Evolutionary conservation across 768 basidiomycete species (phyloP).

Genomic region (Pleurotus sapidus): DNA sequence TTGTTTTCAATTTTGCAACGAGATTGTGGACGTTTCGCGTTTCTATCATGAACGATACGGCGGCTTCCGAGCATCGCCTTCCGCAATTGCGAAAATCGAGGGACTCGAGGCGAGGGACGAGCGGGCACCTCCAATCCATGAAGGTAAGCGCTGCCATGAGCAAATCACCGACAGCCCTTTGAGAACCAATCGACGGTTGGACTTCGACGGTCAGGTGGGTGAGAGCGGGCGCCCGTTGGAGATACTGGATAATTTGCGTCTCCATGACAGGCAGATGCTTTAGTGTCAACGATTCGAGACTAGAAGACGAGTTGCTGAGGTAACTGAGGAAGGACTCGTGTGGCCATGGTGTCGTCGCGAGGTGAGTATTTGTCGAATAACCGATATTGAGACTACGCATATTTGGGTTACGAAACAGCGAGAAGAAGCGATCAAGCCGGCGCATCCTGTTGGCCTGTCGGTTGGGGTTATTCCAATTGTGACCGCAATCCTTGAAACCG

Average conservation of each 20-base stretch:
- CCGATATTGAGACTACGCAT: background rate
- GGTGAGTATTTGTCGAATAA: background rate
- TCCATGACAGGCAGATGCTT: background rate
- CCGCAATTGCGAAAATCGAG: slow-evolving; percentile 7
- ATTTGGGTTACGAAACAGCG: background rate
- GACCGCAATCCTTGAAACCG: background rate
- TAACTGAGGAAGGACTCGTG: slow-evolving; percentile 2
- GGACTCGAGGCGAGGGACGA: slow-evolving; percentile 3
- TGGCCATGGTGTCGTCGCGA: background rate
- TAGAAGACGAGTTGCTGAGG: background rate
- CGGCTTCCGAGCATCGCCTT: slow-evolving; percentile 4
- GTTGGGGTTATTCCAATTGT: background rate
- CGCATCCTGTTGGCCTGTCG: background rate
- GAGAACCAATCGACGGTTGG: background rate
- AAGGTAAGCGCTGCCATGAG: slow-evolving; percentile 2
- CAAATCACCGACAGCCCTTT: slow-evolving; percentile 3
- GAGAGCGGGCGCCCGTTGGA: background rate
- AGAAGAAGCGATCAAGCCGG: slow-evolving; percentile 1
- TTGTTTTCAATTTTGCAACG: background rate
- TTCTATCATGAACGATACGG: slow-evolving; percentile 2
- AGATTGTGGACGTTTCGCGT: background rate
- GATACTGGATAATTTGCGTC: slow-evolving; percentile 6
- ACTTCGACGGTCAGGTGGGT: slow-evolving; percentile 3
- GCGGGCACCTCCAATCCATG: background rate
- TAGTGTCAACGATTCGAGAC: background rate